Conservation (phyloP, 176 grass and related monocot genomes). For the Lolium perenne region DNA sequence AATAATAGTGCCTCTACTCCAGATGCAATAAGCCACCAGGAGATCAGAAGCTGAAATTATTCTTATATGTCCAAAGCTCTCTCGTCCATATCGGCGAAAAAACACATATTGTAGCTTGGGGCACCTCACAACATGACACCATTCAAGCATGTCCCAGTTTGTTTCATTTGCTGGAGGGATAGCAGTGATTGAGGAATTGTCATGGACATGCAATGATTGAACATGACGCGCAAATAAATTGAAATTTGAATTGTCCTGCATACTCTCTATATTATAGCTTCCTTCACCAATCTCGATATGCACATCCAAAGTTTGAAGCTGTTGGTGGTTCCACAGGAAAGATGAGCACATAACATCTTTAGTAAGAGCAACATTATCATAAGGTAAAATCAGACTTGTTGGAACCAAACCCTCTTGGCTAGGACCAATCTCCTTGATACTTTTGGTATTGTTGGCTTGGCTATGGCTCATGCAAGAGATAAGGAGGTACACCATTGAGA, state of each 20-base stretch:
- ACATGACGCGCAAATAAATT: accelerated
- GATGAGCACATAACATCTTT: not conserved
- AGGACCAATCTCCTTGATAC: not conserved
- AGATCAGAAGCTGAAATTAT: not conserved
- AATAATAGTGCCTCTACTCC: not conserved
- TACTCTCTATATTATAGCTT: not conserved
- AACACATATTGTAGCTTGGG: conserved; percentile 9
- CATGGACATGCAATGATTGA: conserved; percentile 4
- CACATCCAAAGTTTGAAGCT: not conserved
- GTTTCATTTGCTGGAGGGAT: accelerated
- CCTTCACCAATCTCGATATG: conserved; percentile 24
- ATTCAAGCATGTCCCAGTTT: accelerated
- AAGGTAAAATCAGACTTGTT: not conserved
- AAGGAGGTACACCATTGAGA: not conserved
- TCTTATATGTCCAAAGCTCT: accelerated
- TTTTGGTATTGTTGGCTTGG: not conserved
- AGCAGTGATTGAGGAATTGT: not conserved
- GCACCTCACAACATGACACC: conserved; percentile 24
- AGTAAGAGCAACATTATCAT: not conserved
- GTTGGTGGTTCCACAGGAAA: not conserved
- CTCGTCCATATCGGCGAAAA: accelerated
- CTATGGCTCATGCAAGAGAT: not conserved
- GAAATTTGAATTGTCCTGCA: accelerated
- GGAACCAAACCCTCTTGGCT: not conserved
- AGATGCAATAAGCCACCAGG: not conserved